Evolutionary conservation across 139 green algal species (phyloP).

Genomic region (Edaphochlamys debaryana): DNA sequence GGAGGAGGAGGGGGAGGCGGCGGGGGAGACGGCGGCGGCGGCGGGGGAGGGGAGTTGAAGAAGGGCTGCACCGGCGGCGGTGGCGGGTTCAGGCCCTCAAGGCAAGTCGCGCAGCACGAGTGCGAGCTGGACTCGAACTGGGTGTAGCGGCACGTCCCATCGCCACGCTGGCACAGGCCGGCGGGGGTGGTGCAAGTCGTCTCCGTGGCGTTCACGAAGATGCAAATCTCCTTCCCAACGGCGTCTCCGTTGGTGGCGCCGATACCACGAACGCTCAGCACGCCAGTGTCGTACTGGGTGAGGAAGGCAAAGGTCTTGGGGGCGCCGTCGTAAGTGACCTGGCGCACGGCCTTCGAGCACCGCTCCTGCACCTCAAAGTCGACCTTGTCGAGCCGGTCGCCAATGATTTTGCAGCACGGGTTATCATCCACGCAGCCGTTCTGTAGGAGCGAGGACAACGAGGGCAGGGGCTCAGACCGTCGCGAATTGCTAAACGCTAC

Average conservation of each 20-base stretch:
- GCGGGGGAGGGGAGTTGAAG: not conserved
- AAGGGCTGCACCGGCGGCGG: not conserved
- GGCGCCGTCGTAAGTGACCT: conserved; percentile 14
- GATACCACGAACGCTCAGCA: conserved; percentile 3
- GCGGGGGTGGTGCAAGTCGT: not conserved
- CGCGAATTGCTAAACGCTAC: not conserved
- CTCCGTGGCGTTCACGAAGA: conserved; percentile 3
- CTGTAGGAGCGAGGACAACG: not conserved
- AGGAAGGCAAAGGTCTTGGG: conserved; percentile 18
- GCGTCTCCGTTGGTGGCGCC: not conserved
- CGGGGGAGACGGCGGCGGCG: not conserved
- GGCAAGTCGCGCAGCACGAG: conserved; percentile 16
- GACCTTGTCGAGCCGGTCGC: conserved; percentile 9
- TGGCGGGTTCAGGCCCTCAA: not conserved
- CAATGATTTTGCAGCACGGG: conserved; percentile 20
- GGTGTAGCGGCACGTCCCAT: conserved; percentile 13
- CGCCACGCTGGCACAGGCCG: conserved; percentile 6
- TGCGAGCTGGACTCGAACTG: conserved; percentile 36
- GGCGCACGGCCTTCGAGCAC: conserved; percentile 9
- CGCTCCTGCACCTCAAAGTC: conserved; percentile 12
- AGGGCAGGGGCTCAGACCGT: not conserved
- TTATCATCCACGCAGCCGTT: conserved; percentile 14
- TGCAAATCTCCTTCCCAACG: not conserved
- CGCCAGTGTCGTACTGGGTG: conserved; percentile 1
- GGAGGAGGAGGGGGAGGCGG: not conserved